phyloP scores from a whole-genome alignment of 805 yeast genomes.

The Isabelozyma heimii region DNA sequence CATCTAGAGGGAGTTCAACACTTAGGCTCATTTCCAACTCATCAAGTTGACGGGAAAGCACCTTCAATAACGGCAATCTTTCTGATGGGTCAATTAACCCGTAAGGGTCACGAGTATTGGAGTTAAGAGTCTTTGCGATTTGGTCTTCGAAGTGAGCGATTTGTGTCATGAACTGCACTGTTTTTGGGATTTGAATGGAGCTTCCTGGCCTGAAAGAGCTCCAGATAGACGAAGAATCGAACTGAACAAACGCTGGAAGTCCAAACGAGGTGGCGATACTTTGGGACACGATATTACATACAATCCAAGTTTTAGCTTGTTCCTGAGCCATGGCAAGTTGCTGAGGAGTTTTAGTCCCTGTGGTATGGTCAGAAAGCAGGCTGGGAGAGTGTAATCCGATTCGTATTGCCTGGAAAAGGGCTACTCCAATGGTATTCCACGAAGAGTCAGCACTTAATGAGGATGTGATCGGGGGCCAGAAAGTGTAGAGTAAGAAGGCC shows the following conservation, averaged over 20 bases:
- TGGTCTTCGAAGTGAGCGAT: constrained; percentile 86
- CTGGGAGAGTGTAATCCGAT: constrained; percentile 80
- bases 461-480: constrained; percentile 96
- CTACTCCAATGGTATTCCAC: constrained; percentile 93
- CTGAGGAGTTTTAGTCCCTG: constrained; percentile 35
- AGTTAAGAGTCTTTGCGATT: constrained; percentile 71
- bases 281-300: constrained; percentile 88
- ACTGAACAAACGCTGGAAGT: constrained; percentile 87
- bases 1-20: constrained; percentile 42
- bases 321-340: constrained; percentile 56
- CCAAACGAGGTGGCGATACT: constrained; percentile 90
- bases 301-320: constrained; percentile 88
- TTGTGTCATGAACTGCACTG: constrained; percentile 75
- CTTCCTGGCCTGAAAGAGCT: constrained; percentile 50
- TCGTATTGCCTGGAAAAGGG: constrained; percentile 87
- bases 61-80: constrained; percentile 68
- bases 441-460: constrained; percentile 93
- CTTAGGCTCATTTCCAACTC: constrained; percentile 63
- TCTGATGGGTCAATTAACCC: constrained; percentile 69
- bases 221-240: constrained; percentile 63
- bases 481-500: constrained; percentile 81
- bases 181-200: constrained; percentile 47
- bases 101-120: constrained; percentile 63
- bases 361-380: constrained; percentile 46
- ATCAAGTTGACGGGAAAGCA: constrained; percentile 69